Evolutionary conservation across 371 early-diverging fungal species (phyloP).

Genomic region (Mortierella sp.): DNA sequence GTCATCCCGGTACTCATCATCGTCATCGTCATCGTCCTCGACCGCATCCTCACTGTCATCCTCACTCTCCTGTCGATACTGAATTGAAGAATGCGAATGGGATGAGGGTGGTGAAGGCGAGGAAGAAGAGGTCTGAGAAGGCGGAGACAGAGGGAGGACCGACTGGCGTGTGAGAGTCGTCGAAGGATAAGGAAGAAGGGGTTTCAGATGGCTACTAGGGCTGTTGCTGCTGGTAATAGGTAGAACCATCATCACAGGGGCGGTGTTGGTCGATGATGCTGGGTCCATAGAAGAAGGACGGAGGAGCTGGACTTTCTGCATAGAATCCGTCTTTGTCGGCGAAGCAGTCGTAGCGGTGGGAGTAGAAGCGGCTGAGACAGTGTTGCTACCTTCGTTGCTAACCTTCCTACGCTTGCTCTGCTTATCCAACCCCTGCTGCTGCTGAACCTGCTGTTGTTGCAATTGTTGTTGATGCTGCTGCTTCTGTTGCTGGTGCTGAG

Average conservation of each 20-base stretch:
- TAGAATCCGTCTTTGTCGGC: neutral
- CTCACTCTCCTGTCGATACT: conserved; percentile 12
- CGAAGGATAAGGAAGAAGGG: conserved; percentile 37
- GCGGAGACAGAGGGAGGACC: conserved; percentile 3
- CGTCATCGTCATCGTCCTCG: neutral
- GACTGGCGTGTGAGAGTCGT: conserved; percentile 18
- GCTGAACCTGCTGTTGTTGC: neutral
- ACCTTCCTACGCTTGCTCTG: conserved; percentile 40
- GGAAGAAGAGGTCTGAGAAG: neutral
- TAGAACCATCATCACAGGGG: neutral
- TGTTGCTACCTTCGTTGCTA: conserved; percentile 4
- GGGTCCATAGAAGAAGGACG: neutral
- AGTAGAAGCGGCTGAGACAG: neutral
- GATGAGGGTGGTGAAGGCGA: neutral
- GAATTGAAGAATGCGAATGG: neutral
- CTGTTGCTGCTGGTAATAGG: neutral
- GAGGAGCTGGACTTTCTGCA: neutral
- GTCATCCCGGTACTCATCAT: conserved; percentile 4
- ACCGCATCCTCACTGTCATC: neutral
- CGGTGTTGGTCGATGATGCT: neutral
- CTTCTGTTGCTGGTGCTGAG: neutral
- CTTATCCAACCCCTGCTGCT: conserved; percentile 13
- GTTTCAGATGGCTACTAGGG: conserved; percentile 26
- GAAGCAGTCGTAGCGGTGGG: neutral
- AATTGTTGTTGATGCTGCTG: conserved; percentile 7